These are phyloP conservation scores for Arabis alpina DNA, from an alignment of 345 rosid genomes.

Conservation along the genomic window DNA sequence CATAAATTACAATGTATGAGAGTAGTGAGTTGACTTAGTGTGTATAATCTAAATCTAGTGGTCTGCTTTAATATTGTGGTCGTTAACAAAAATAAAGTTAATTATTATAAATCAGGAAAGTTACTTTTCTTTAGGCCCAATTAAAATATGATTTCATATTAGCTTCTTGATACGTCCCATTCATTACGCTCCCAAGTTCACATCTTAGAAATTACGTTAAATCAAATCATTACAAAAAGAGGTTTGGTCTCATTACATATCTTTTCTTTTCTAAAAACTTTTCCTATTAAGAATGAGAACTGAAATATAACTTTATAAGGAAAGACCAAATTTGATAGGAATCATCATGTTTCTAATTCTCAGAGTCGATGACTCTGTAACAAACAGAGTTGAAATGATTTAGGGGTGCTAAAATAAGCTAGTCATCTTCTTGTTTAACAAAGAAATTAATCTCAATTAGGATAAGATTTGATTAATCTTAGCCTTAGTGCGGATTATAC, in stretches of 20 bases:
- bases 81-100: not conserved
- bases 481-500: not conserved
- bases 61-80: not conserved
- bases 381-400: constrained; percentile 6
- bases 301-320: constrained; percentile 12
- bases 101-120: constrained; percentile 9
- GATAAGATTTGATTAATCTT: constrained; percentile 4
- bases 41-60: not conserved
- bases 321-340: constrained; percentile 13
- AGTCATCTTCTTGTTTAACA: not conserved
- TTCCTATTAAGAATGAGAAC: not conserved
- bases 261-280: constrained; percentile 25
- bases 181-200: constrained; percentile 41
- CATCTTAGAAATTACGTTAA: constrained; percentile 35
- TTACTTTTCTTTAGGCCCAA: not conserved
- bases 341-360: constrained; percentile 4
- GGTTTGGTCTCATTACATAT: constrained; percentile 24
- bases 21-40: not conserved
- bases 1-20: not conserved
- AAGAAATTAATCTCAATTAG: not conserved
- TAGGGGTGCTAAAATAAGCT: not conserved
- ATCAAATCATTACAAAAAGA: constrained; percentile 31
- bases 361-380: constrained; percentile 15
- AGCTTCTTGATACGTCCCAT: constrained; percentile 32
- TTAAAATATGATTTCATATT: constrained; percentile 34